Base-by-base conservation (phyloP, 2,329 filamentous ascomycete species). In the Hypoxylon sp. region DNA sequence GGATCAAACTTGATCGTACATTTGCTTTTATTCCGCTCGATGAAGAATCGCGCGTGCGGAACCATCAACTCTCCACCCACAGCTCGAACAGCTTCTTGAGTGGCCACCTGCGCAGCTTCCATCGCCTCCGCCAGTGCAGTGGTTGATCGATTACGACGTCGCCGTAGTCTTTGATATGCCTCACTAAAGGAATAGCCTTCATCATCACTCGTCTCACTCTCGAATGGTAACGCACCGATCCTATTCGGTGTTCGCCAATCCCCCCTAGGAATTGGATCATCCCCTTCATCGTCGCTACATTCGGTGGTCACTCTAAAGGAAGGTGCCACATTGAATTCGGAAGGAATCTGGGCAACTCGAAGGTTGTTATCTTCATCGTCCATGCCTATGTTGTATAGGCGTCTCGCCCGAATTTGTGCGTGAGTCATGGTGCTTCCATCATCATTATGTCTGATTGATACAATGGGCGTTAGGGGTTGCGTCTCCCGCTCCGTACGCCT, bases 1-100 rank as follows among this genome's bases (percentile, higher is more conserved):
- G 93, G 92, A 74, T 94, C 89, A 74, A 98, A 98, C 65, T 89
- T 91, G 74, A 98, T 92, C 13, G 91, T 94, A 74, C 96, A 95
- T 80, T 91, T 94, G 81, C 89, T 93, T 82, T 94, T 94, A 74
- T 91, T 88, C 78, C 90, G 88, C 75, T 92, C 90, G 61, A 98
- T 97, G 76, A 91, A 92, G 81, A 98, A 98, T 29, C 89, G 88
- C 2, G 94, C 93, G 78, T 94, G 89, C 0, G 93, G 93, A 35
- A 85, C 85, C 80, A 94, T 85, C 3, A 93, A 81, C 46, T 87
- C 86, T 29, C 87, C 86, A 3, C 87, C 87, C 1, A 87, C 86
- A 1, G 86, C 86, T 62, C 83, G 82, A 13, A 87, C 83, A 1
- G 87, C 85, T 75, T 89, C 87, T 67, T 89, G 87, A 1, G 86